These are phyloP conservation scores for Jacaranda mimosifolia DNA, from an alignment of 257 asterid species.

Conservation along the genomic window DNA sequence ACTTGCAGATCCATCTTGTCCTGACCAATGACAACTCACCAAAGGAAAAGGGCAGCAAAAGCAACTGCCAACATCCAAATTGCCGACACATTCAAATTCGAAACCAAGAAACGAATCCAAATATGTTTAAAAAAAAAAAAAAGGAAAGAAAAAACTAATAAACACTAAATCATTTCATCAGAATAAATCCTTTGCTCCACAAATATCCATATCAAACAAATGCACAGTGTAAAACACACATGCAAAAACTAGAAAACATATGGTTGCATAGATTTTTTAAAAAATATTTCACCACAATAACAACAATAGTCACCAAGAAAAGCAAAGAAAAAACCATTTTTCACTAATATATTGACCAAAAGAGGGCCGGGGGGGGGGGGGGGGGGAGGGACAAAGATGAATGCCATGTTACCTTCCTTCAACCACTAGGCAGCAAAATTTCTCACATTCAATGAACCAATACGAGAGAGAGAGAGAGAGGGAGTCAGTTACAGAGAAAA, in stretches of 20 bases:
- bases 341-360: slow-evolving; percentile 25
- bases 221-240: not conserved
- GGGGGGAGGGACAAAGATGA: not conserved
- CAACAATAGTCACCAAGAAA: slow-evolving; percentile 18
- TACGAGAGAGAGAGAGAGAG: slow-evolving; percentile 7
- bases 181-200: slow-evolving; percentile 16
- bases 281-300: not conserved
- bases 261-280: not conserved
- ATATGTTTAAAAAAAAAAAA: not conserved
- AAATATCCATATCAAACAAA: slow-evolving; percentile 13
- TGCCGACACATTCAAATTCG: slow-evolving; percentile 36
- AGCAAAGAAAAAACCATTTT: slow-evolving; percentile 15
- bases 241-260: not conserved
- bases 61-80: slow-evolving; percentile 45
- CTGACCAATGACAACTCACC: slow-evolving; percentile 61
- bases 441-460: slow-evolving; percentile 36
- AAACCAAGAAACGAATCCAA: slow-evolving; percentile 41
- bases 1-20: slow-evolving; percentile 66
- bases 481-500: slow-evolving; percentile 38
- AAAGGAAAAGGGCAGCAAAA: slow-evolving; percentile 48
- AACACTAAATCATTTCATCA: slow-evolving; percentile 10
- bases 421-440: slow-evolving; percentile 23
- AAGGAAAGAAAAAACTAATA: not conserved
- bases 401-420: slow-evolving; percentile 36
- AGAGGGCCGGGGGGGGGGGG: not conserved